Conservation (phyloP, 768 basidiomycete species). For the Lentinula raphanica region DNA sequence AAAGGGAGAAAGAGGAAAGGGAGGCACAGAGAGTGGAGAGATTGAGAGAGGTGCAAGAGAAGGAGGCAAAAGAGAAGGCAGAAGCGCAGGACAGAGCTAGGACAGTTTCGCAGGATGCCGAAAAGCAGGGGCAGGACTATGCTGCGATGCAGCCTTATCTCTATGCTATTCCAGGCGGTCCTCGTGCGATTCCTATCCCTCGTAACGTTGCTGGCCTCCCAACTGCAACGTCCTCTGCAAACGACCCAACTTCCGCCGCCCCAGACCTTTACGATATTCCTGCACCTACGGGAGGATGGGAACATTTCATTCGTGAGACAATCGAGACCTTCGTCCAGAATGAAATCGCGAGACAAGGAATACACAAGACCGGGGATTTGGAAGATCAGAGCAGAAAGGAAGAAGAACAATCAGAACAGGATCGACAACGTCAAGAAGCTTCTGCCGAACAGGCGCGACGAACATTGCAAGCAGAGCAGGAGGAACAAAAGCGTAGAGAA, state of each 20-base stretch:
- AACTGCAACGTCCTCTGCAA: too few relatives aligned
- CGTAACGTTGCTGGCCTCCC: too few relatives aligned
- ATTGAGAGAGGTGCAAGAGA: background rate
- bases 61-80: background rate
- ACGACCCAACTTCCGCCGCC: too few relatives aligned
- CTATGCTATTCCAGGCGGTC: background rate
- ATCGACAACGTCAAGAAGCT: background rate
- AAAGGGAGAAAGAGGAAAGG: background rate
- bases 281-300: background rate
- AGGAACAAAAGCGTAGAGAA: background rate
- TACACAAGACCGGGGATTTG: background rate
- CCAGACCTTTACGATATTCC: too few relatives aligned
- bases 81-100: background rate
- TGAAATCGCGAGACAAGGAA: background rate
- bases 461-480: background rate
- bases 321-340: background rate
- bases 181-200: too few relatives aligned
- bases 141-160: background rate
- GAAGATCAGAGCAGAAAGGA: background rate
- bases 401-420: background rate
- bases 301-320: background rate
- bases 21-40: background rate
- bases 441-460: background rate
- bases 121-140: too few relatives aligned
- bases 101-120: too few relatives aligned